A percentile compares a stretch with the other conserved stretches of the same genome.
Evolutionary conservation across 805 yeast genomes (phyloP).

Genomic region (Metschnikowia orientalis): DNA sequence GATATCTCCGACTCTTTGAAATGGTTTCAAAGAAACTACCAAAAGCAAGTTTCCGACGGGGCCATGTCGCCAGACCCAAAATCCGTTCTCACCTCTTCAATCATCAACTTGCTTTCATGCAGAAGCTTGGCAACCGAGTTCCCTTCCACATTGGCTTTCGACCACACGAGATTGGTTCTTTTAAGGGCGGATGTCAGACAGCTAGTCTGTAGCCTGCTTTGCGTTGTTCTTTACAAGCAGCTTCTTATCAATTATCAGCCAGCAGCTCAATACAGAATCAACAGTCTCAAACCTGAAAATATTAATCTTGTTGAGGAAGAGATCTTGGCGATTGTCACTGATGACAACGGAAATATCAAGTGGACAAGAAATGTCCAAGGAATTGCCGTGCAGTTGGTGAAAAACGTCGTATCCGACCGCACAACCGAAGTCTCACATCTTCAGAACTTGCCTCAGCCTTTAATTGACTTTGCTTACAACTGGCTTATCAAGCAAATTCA

Average conservation of each 20-base stretch:
- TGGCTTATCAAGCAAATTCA: slow-evolving; percentile 87
- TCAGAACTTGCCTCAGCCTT: slow-evolving; percentile 31
- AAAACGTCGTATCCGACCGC: slow-evolving; percentile 27
- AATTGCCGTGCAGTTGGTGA: slow-evolving; percentile 63
- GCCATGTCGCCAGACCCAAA: slow-evolving; percentile 24
- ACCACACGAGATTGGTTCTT: slow-evolving; percentile 71
- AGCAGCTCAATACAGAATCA: slow-evolving; percentile 18
- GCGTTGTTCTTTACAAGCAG: slow-evolving; percentile 69
- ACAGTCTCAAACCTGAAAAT: slow-evolving; percentile 28
- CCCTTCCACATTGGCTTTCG: slow-evolving; percentile 80
- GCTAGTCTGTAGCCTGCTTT: slow-evolving; percentile 72
- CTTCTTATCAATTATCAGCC: slow-evolving; percentile 41
- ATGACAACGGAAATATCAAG: slow-evolving; percentile 80
- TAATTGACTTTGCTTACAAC: slow-evolving; percentile 59
- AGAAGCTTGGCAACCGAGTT: slow-evolving; percentile 77
- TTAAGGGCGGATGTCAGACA: slow-evolving; percentile 84
- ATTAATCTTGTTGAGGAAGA: slow-evolving; percentile 57
- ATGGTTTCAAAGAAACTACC: slow-evolving; percentile 55
- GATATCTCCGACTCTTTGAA: slow-evolving; percentile 55
- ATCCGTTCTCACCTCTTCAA: slow-evolving; percentile 45
- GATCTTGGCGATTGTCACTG: slow-evolving; percentile 73
- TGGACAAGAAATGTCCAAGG: slow-evolving; percentile 82
- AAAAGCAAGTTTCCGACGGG: slow-evolving; percentile 14
- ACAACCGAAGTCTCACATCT: slow-evolving; percentile 9
- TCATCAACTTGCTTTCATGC: slow-evolving; percentile 65